Evolutionary conservation across 2,329 filamentous ascomycete genomes (phyloP).

Genomic region (Aureobasidium melanogenum): DNA sequence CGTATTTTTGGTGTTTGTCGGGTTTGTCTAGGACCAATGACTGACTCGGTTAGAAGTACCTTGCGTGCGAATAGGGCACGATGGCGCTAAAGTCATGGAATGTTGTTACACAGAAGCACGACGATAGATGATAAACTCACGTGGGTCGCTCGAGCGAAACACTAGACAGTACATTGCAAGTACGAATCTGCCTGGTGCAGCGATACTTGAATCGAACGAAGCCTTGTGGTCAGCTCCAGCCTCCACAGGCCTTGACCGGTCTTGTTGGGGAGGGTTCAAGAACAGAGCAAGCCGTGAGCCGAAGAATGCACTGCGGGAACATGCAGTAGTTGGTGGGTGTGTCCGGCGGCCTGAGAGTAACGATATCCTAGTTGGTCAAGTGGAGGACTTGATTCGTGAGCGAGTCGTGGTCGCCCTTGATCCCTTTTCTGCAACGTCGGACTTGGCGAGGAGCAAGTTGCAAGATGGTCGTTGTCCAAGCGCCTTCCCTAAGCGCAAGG

Average conservation of each 20-base stretch:
- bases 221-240: not conserved
- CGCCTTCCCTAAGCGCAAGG: not conserved
- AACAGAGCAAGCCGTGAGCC: not conserved
- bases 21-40: not conserved
- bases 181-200: not conserved
- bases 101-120: not conserved
- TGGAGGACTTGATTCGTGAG: not conserved
- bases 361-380: not conserved
- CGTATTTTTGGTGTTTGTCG: conserved; percentile 2
- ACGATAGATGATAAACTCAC: not conserved
- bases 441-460: not conserved
- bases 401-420: conserved; percentile 6
- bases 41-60: not conserved
- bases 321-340: not conserved
- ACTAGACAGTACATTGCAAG: not conserved
- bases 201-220: not conserved
- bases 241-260: not conserved
- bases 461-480: no score
- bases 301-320: not conserved
- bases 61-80: conserved; percentile 5
- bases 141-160: conserved; percentile 2
- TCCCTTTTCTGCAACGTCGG: conserved; percentile 3
- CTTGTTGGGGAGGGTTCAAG: not conserved
- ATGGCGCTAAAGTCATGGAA: not conserved
- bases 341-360: not conserved